These are phyloP conservation scores for Diaporthe batatas DNA, from an alignment of 2,329 filamentous ascomycete species.

Conservation along the genomic window DNA sequence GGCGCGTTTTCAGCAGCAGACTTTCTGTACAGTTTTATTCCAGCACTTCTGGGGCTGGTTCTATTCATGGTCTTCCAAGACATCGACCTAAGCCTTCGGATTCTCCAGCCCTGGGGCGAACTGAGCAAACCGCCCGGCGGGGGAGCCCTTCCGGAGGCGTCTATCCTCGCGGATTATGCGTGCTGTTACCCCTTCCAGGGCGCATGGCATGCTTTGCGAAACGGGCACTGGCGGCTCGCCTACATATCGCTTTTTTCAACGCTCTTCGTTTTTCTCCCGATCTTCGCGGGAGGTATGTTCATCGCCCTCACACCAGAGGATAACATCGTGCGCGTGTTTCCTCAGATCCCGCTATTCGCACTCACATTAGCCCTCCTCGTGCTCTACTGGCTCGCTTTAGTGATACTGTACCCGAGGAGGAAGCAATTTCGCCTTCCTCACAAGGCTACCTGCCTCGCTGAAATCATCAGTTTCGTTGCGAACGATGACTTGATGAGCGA, in stretches of 20 bases:
- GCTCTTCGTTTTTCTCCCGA: constrained; percentile 72
- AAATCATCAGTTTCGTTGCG: constrained; percentile 82
- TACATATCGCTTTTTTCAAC: constrained; percentile 70
- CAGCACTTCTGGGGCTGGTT: constrained; percentile 75
- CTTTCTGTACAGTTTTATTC: constrained; percentile 86
- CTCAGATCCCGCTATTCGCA: constrained; percentile 80
- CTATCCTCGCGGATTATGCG: constrained; percentile 78
- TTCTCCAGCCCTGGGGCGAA: constrained; percentile 78
- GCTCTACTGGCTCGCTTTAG: constrained; percentile 76
- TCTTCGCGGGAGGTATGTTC: constrained; percentile 78
- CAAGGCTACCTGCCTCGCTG: constrained; percentile 77
- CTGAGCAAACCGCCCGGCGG: constrained; percentile 62
- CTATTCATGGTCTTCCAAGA: constrained; percentile 77
- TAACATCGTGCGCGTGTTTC: constrained; percentile 73
- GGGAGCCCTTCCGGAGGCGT: constrained; percentile 72
- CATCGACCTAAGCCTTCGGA: constrained; percentile 74
- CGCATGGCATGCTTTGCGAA: constrained; percentile 68
- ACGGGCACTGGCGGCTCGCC: constrained; percentile 76
- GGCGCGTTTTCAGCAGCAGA: constrained; percentile 86
- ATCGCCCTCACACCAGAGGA: constrained; percentile 74
- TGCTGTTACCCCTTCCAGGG: constrained; percentile 73
- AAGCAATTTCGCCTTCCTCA: constrained; percentile 78
- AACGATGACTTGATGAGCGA: constrained; percentile 80
- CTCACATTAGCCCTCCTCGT: constrained; percentile 79
- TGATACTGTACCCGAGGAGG: constrained; percentile 72